Conservation (phyloP, 2,329 filamentous ascomycete species). For the Stagonosporopsis cucurbitacearum region DNA sequence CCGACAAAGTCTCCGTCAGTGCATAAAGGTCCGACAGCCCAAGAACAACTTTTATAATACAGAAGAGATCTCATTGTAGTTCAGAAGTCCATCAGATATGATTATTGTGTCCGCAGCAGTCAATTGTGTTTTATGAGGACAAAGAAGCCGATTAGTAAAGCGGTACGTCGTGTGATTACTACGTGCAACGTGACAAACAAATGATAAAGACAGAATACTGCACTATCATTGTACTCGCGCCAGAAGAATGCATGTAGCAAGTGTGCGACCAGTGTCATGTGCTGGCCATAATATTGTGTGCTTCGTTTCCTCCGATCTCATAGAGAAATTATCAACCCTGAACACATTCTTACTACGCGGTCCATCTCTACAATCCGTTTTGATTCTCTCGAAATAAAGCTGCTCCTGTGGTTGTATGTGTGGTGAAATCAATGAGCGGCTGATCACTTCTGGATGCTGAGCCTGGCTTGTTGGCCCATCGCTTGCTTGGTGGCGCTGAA, state of each 20-base stretch:
- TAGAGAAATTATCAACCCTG: not conserved
- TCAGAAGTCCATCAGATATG: not conserved
- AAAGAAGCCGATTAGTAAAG: no score
- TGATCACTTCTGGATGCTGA: not conserved
- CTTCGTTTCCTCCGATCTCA: no score
- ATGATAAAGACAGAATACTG: no score
- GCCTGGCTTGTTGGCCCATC: not conserved
- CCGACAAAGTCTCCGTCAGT: constrained; percentile 8
- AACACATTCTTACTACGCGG: not conserved
- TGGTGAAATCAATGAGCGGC: not conserved
- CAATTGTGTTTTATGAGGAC: no score
- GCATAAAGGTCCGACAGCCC: not conserved
- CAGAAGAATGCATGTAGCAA: no score
- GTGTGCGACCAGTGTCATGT: not conserved
- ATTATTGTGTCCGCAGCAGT: not conserved
- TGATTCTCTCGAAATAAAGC: not conserved
- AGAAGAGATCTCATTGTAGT: not conserved
- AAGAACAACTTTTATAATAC: not conserved
- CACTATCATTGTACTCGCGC: no score
- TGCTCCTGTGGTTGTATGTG: not conserved
- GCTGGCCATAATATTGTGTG: no score
- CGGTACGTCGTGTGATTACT: no score
- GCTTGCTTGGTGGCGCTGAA: not conserved
- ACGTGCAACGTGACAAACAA: not conserved
- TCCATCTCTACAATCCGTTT: not conserved